Evolutionary conservation across 2,329 filamentous ascomycete species (phyloP).

Genomic region (Nemania sp.): DNA sequence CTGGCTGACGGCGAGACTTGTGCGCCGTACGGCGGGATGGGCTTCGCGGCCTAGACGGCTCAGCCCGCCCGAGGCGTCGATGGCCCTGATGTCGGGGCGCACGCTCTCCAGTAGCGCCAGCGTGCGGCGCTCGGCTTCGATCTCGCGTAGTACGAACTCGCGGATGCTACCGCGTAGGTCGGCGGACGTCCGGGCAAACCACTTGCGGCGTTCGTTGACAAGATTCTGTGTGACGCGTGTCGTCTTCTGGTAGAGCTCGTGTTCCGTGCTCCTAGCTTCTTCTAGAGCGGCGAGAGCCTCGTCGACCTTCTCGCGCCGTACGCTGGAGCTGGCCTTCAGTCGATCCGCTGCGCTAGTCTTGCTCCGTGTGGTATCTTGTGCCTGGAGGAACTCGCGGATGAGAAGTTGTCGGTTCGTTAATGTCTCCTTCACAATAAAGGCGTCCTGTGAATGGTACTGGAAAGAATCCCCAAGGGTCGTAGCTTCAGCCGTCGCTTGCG

Average conservation of each 20-base stretch:
- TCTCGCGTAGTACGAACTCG: conserved; percentile 92
- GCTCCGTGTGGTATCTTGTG: conserved; percentile 80
- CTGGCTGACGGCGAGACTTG: conserved; percentile 82
- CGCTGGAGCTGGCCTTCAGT: conserved; percentile 81
- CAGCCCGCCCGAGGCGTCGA: conserved; percentile 87
- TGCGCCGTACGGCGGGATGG: conserved; percentile 73
- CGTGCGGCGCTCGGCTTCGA: conserved; percentile 90
- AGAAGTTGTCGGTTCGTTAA: conserved; percentile 97
- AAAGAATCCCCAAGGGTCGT: conserved; percentile 92
- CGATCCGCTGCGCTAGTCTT: conserved; percentile 86
- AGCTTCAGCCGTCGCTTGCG: conserved; percentile 94
- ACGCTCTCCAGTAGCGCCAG: conserved; percentile 92
- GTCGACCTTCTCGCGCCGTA: conserved; percentile 93
- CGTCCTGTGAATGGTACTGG: conserved; percentile 91
- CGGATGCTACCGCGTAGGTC: conserved; percentile 83
- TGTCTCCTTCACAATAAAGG: conserved; percentile 97
- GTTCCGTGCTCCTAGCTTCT: conserved; percentile 81
- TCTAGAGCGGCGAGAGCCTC: conserved; percentile 92
- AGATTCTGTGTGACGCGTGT: conserved; percentile 88
- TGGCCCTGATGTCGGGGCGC: conserved; percentile 87
- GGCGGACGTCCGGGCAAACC: conserved; percentile 84
- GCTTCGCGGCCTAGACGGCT: conserved; percentile 86
- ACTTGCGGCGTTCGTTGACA: conserved; percentile 83
- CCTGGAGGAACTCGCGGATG: conserved; percentile 88
- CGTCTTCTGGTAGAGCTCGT: conserved; percentile 81